Evolutionary conservation across 768 basidiomycete genomes (phyloP), one percentile per base, ranked within the genome.

Genomic region (Suillus decipiens): DNA sequence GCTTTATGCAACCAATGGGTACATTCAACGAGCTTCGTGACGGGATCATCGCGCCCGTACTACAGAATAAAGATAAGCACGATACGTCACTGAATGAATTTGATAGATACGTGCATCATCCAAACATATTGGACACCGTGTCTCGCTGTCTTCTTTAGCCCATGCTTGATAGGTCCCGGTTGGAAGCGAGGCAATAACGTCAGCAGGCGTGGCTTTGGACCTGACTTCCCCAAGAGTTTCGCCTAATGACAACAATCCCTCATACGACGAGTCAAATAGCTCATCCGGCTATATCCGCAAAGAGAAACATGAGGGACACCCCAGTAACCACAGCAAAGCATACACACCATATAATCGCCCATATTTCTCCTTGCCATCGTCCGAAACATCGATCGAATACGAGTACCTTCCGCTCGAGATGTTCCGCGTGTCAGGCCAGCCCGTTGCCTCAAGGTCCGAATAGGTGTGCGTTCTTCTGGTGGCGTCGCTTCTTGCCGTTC

Each of bases 81-180:
- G 24, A 48, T 67, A 41, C 28, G 8, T n/a, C 37, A 15, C 15
- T 43, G 34, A 64, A 61, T 6, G 17, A 19, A 42, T 17, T 34
- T n/a, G 10, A 7, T 37, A 10, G n/a, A 9, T 1, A 81, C 89
- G 60, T 70, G 92, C 92, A 75, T 94, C 92, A 65, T 93, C 92
- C 66, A 93, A 75, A 70, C 92, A 94, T 60, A 94, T 93, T 2
- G 92, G 91, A 73, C 92, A 94, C 51, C 90, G 82, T 61, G 83
- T 78, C 66, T 93, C 92, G 61, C 86, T 86, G 43, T 87, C 88
- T 1, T 79, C 71, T 7, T 78, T 84, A 51, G 80, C 82, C 89
- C 89, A 92, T 37, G 91, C 89, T 67, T 84, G 84, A 73, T 87
- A 93, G 24, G 78, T 72, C 0, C 80, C 88, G 17, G 79, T 85